phyloP scores from a whole-genome alignment of 768 basidiomycete species.

The Pulveroboletus sp. region DNA sequence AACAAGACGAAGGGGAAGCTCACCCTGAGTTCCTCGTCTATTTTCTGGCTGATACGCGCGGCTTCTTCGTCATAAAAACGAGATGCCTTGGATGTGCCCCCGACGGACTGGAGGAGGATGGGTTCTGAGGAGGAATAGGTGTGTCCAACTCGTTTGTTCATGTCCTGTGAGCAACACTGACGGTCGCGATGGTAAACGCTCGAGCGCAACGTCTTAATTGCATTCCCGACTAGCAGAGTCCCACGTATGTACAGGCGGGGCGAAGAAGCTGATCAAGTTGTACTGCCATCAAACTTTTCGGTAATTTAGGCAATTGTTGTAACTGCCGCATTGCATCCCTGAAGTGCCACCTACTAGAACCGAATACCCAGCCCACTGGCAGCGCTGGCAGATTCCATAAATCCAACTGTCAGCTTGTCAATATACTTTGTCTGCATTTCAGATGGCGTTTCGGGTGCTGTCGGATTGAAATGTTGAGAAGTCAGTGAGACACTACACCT shows the following conservation, averaged over 20 bases:
- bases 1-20: slow-evolving; percentile 4
- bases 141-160: slow-evolving; percentile 30
- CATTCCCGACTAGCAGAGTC: slow-evolving; percentile 30
- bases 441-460: neutral
- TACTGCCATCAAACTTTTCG: slow-evolving; percentile 29
- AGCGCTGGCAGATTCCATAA: slow-evolving; percentile 2
- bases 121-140: slow-evolving; percentile 30
- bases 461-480: slow-evolving; percentile 6
- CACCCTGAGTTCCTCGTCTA: slow-evolving; percentile 59
- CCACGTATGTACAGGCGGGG: slow-evolving; percentile 37
- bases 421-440: neutral
- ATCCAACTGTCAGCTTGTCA: neutral
- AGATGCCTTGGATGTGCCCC: slow-evolving; percentile 30
- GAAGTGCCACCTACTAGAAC: slow-evolving; percentile 5
- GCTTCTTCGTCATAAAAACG: slow-evolving; percentile 43
- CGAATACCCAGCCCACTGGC: neutral
- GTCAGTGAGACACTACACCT: slow-evolving; percentile 18
- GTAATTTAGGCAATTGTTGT: slow-evolving; percentile 19
- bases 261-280: slow-evolving; percentile 32
- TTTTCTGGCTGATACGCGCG: slow-evolving; percentile 44
- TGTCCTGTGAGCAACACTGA: slow-evolving; percentile 15
- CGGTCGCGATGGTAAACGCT: slow-evolving; percentile 17
- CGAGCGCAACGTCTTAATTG: slow-evolving; percentile 26
- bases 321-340: slow-evolving; percentile 17
- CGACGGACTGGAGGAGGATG: slow-evolving; percentile 30